Conservation (phyloP, 2,329 filamentous ascomycete genomes). For the Aspergillus sergii region DNA sequence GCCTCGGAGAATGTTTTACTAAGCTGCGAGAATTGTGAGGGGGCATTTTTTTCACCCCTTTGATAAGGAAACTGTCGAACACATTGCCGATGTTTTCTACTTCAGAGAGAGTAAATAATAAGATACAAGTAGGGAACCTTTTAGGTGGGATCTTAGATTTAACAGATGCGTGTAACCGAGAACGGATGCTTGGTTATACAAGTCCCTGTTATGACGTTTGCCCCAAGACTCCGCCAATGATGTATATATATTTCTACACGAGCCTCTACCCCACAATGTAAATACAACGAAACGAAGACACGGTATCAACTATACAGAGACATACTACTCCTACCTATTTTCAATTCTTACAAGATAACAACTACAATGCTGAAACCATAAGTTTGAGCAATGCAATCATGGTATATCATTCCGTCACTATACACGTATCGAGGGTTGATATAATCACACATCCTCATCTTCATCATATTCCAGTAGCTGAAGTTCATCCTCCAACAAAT, state of each 20-base stretch:
- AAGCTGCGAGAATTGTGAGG: slow-evolving; percentile 7
- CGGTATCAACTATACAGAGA: neutral
- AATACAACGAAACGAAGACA: neutral
- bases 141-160: neutral
- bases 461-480: slow-evolving; percentile 34
- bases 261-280: neutral
- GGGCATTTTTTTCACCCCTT: neutral
- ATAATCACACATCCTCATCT: slow-evolving; percentile 16
- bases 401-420: slow-evolving; percentile 4
- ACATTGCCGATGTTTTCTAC: neutral
- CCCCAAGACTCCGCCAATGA: neutral
- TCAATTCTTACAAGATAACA: neutral
- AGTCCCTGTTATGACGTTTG: neutral
- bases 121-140: neutral
- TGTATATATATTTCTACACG: neutral
- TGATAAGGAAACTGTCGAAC: neutral
- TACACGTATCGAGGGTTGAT: neutral
- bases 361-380: neutral
- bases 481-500: slow-evolving; percentile 41
- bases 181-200: neutral
- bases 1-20: slow-evolving; percentile 16
- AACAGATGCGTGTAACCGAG: neutral
- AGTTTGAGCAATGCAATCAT: neutral
- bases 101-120: neutral
- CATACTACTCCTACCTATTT: neutral